Evolutionary conservation across 345 rosid species (phyloP), one percentile per base, ranked within the genome.

Genomic region (Camelina hispida): DNA sequence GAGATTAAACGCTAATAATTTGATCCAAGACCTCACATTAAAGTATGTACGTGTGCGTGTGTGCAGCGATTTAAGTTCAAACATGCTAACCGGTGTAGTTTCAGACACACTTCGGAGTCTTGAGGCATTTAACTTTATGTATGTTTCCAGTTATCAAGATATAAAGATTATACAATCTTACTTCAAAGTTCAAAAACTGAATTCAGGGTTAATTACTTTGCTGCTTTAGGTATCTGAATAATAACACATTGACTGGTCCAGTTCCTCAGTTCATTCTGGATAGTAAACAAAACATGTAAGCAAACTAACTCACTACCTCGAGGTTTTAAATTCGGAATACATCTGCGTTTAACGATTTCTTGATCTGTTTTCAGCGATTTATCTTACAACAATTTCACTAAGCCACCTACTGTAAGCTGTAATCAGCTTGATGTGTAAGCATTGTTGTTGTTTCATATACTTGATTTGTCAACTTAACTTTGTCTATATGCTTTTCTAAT

Each of bases 311-410:
- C 35, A 12, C 4, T 25, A 65, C 59, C 51, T 61, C 14, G 25
- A 9, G 22, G 42, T 28, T 43, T 12, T 4, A 34, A 1, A 2
- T 9, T 16, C n/a, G 35, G 34, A 23, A 32, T 43, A 53, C 44
- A 77, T 40, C 5, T 64, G 18, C 2, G 44, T 18, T 37, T 17
- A 12, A 5, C 7, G 53, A 48, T 17, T 38, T 2, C 8, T 65
- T 66, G 12, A 30, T 34, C 37, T 68, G 16, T 16, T 76, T 75
- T 61, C 88, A 94, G 98, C 4, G 98, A 94, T 81, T 75, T 91
- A 62, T 94, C 98, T 47, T 87, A 88, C 81, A 95, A 95, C 89
- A 95, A 83, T 69, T 95, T 95, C 78, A 85, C 90, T 0, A 78
- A 78, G 28, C 55, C 89, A 51, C 48, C 84, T 70, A 3, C 50